Evolutionary conservation across 1,139 yeast species (phyloP).

Genomic region (Magnusiomyces ingens): DNA sequence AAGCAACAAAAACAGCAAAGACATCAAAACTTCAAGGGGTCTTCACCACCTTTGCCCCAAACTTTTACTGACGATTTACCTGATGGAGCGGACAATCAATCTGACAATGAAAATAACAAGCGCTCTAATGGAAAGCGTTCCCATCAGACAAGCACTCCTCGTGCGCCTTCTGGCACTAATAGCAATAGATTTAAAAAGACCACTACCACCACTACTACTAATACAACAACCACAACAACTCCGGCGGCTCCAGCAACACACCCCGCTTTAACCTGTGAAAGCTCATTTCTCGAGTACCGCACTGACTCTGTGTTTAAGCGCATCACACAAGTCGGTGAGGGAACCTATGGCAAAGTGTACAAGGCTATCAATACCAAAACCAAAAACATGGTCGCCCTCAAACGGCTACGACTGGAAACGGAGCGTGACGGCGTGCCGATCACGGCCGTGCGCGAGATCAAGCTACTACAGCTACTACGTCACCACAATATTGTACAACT

Average conservation of each 20-base stretch:
- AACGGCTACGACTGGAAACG: conserved; percentile 71
- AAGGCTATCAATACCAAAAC: conserved; percentile 70
- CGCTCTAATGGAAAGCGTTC: too few relatives aligned
- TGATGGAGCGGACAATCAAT: not conserved
- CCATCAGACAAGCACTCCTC: not conserved
- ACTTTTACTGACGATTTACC: conserved; percentile 7
- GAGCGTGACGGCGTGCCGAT: conserved; percentile 96
- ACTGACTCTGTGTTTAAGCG: conserved; percentile 35
- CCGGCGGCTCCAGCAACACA: not conserved
- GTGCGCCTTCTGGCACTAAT: not conserved
- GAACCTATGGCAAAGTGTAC: conserved; percentile 77
- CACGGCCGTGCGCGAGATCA: conserved; percentile 88
- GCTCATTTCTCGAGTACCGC: conserved; percentile 14
- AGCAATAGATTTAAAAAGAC: too few relatives aligned
- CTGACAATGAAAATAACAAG: too few relatives aligned
- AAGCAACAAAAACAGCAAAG: too few relatives aligned
- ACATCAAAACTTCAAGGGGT: too few relatives aligned
- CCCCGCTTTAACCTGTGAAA: not conserved
- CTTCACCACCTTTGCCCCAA: not conserved
- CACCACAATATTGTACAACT: conserved; percentile 78
- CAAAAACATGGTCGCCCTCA: conserved; percentile 69
- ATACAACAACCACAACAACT: too few relatives aligned
- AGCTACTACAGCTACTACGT: conserved; percentile 76
- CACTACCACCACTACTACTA: too few relatives aligned
- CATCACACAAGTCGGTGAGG: conserved; percentile 64